A percentile compares a stretch with the other conserved stretches of the same genome.
These are phyloP conservation scores for Penicillium sumatraense DNA, from an alignment of 2,329 filamentous ascomycete genomes.

Conservation along the genomic window DNA sequence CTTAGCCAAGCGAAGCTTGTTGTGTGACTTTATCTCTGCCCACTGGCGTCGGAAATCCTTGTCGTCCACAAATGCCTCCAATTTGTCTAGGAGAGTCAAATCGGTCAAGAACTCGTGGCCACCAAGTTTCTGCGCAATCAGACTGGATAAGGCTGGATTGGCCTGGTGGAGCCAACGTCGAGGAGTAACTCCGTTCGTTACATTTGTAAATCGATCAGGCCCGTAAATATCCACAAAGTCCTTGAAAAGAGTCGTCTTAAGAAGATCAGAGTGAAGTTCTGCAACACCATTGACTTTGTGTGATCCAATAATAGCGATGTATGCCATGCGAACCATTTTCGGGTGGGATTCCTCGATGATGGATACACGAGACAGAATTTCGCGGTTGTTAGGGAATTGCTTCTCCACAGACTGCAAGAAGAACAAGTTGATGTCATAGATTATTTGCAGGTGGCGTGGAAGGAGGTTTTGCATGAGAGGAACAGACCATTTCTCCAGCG, in stretches of 20 bases:
- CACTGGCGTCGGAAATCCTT: slow-evolving; percentile 91
- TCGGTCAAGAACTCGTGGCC: slow-evolving; percentile 87
- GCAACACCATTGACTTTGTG: slow-evolving; percentile 99
- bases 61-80: slow-evolving; percentile 84
- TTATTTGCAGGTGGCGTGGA: slow-evolving; percentile 92
- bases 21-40: slow-evolving; percentile 94
- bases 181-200: slow-evolving; percentile 97
- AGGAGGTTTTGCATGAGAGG: slow-evolving; percentile 89
- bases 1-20: slow-evolving; percentile 90
- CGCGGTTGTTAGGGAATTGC: slow-evolving; percentile 84
- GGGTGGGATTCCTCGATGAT: slow-evolving; percentile 97
- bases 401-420: slow-evolving; percentile 93
- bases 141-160: slow-evolving; percentile 86
- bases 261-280: slow-evolving; percentile 94
- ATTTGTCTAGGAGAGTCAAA: slow-evolving; percentile 79
- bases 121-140: slow-evolving; percentile 89
- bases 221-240: slow-evolving; percentile 97
- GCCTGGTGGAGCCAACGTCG: slow-evolving; percentile 97
- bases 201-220: slow-evolving; percentile 96
- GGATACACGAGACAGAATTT: slow-evolving; percentile 84
- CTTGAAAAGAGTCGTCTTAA: slow-evolving; percentile 99
- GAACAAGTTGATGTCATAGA: slow-evolving; percentile 95
- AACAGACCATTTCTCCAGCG: slow-evolving; percentile 97
- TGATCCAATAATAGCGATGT: slow-evolving; percentile 90
- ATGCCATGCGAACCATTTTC: slow-evolving; percentile 99